Evolutionary conservation across 805 yeast genomes (phyloP), one percentile per base, ranked within the genome.

Genomic region (Kuraishia cidri): DNA sequence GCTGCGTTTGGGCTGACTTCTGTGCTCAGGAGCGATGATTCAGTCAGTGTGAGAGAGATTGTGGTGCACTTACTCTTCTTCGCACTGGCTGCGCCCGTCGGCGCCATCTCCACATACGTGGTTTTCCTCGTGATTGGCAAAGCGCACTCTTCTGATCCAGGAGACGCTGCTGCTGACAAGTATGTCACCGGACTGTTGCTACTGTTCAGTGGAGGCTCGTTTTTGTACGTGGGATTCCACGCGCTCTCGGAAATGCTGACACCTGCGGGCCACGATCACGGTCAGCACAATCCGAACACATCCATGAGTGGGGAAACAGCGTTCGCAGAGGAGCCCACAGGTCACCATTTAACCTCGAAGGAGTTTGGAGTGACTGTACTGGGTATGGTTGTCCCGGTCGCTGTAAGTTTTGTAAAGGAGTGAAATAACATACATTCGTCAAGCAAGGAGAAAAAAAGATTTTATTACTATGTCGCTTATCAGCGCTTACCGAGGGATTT

Each of bases 161-260:
- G 32, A 40, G 21, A 43, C 40, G 37, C 47, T 45, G 41, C 33
- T 6, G 31, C 41, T 4, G 37, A 36, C 18, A 42, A 52, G 18
- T 58, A 64, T 47, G 55, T 60, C 42, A 58, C 77, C 15, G 83
- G 81, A 0, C 47, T 66, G n/a, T 50, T 82, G 30, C 52, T 79
- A 29, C 53, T 79, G 3, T 72, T 79, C 44, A 69, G 80, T 37
- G 84, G 81, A 6, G 92, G 92, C 6, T 75, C 86, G 1, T 81
- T 82, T 45, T 48, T 80, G 17, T 82, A 69, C 44, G 84, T 82
- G 23, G 82, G 85, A 8, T 61, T 74, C 41, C 84, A 81, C 45
- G 72, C 79, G 3, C 62, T 77, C 59, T 54, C 60, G 31, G 71
- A 66, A n/a, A 43, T 45, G 29, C 33, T 20, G 31, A 32, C 11